Evolutionary conservation across 805 yeast species (phyloP), one percentile per base, ranked within the genome.

Genomic region (Pichia californica): DNA sequence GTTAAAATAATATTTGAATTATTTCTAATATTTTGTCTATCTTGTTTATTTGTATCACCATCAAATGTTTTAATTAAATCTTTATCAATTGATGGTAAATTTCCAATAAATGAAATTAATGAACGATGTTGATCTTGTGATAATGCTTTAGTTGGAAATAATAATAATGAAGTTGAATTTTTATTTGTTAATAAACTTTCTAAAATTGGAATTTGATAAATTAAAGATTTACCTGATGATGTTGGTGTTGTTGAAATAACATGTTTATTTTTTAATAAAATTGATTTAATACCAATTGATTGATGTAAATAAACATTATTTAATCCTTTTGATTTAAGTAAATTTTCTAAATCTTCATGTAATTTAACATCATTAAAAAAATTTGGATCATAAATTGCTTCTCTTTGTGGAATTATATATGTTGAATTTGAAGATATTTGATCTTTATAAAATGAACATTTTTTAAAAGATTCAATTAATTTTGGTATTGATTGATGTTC

Each of bases 51-150:
- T 0, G 98, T 91, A 61, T 93, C 99, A 9, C 99, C 99, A 63
- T 93, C 99, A 57, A 78, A 89, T 0, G 97, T 86, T 38, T 40
- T 30, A 21, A 49, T 42, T 19, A 31, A 13, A n/a, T 41, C 32
- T 10, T 25, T 38, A 25, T 43, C 32, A n/a, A 49, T 39, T 7
- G 36, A 20, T 9, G 43, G 43, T 28, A 49, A 37, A 20, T 46
- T 41, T 8, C 39, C 41, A 26, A 44, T 27, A 15, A 46, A 46
- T 27, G 42, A 79, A 38, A 72, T 71, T 43, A 93, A 65, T n/a
- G 94, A 79, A 49, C 95, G 69, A 54, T 82, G 82, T 62, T 93
- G 99, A 67, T 93, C 99, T 57, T 93, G 99, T 0, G 99, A 98
- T 40, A 93, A 68, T 0, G 99, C 99, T 57, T 93, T 93, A 0